These are phyloP conservation scores for Vigna reflexopilosa DNA, from an alignment of 306 rosid species.

Conservation along the genomic window DNA sequence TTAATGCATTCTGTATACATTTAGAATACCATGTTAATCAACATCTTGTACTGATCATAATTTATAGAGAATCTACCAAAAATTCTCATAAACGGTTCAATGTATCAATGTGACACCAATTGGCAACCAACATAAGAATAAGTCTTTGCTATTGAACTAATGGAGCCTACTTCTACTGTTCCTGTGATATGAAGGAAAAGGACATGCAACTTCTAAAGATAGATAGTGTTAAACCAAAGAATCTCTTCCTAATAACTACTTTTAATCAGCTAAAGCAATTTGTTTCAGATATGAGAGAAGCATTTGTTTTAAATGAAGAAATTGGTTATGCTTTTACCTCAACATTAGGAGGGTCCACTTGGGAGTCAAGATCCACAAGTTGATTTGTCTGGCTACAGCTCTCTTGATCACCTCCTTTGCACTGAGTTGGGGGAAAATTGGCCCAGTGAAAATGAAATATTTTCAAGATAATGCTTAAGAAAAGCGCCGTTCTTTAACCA, in stretches of 20 bases:
- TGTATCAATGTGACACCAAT: slow-evolving; percentile 31
- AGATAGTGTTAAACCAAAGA: slow-evolving; percentile 31
- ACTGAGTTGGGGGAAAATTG: slow-evolving; percentile 73
- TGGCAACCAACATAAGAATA: slow-evolving; percentile 25
- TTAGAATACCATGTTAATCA: slow-evolving; percentile 2
- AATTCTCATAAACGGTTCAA: slow-evolving; percentile 34
- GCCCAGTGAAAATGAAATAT: slow-evolving; percentile 73
- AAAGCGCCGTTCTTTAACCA: too few relatives aligned
- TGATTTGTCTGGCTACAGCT: slow-evolving; percentile 55
- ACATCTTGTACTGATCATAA: slow-evolving; percentile 17
- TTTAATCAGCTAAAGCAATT: slow-evolving; percentile 27
- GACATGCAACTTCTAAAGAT: slow-evolving; percentile 31
- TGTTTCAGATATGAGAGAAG: slow-evolving; percentile 2
- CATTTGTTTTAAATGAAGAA: slow-evolving; percentile 15
- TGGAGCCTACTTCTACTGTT: slow-evolving; percentile 44
- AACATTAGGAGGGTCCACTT: slow-evolving; percentile 47
- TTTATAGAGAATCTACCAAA: slow-evolving; percentile 10
- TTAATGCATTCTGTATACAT: neutral
- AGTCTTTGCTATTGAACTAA: slow-evolving; percentile 47
- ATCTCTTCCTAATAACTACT: slow-evolving; percentile 25
- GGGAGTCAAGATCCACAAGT: slow-evolving; percentile 52
- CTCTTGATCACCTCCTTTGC: slow-evolving; percentile 59
- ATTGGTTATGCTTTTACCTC: slow-evolving; percentile 48
- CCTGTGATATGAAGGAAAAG: slow-evolving; percentile 34
- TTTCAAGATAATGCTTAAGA: slow-evolving; percentile 23